Conservation (phyloP, 768 basidiomycete genomes). For the Psilocybe sp. region DNA sequence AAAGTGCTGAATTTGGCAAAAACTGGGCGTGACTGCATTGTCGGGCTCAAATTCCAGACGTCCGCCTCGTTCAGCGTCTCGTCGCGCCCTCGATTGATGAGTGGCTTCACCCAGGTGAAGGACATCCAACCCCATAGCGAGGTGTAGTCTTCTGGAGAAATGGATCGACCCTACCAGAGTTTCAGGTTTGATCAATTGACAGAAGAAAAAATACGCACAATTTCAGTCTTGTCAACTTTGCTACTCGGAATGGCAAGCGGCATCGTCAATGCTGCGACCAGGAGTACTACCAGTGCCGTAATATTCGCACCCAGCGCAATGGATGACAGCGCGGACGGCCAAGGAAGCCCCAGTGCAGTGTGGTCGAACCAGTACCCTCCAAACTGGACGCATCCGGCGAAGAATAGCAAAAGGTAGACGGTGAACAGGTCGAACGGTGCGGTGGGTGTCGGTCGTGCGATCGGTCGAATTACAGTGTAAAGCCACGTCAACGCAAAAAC, state of each 20-base stretch:
- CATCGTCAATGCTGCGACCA: constrained; percentile 54
- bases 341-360: constrained; percentile 36
- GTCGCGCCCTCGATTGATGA: constrained; percentile 48
- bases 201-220: constrained; percentile 43
- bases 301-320: constrained; percentile 40
- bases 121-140: constrained; percentile 69
- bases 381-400: constrained; percentile 43
- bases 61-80: constrained; percentile 67
- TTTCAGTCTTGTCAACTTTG: constrained; percentile 48
- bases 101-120: constrained; percentile 69
- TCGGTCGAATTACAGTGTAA: constrained; percentile 57
- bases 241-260: constrained; percentile 64
- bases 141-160: constrained; percentile 79
- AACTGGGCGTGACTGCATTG: constrained; percentile 61
- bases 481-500: constrained; percentile 60
- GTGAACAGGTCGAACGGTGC: constrained; percentile 62
- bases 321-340: constrained; percentile 31
- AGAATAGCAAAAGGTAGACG: constrained; percentile 50
- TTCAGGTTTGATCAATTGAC: background rate
- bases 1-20: constrained; percentile 49
- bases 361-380: constrained; percentile 55
- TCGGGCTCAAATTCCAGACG: constrained; percentile 70
- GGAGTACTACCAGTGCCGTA: constrained; percentile 34
- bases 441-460: constrained; percentile 51
- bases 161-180: constrained; percentile 39